Conservation (phyloP, 2,329 filamentous ascomycete genomes). For the Ophioceras dolichostomum region DNA sequence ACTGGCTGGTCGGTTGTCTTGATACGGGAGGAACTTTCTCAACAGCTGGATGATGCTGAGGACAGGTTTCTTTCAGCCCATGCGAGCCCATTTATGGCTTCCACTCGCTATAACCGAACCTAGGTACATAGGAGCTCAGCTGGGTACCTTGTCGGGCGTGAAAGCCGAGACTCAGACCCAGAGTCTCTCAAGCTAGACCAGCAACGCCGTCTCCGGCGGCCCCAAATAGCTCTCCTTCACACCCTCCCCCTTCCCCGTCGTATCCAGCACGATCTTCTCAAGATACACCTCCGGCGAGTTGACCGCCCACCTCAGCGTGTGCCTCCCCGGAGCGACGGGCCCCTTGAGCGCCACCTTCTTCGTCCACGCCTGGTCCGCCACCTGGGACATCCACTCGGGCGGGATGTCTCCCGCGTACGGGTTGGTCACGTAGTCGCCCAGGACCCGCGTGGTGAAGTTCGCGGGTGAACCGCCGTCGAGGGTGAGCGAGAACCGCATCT, state of each 20-base stretch:
- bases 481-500: slow-evolving; percentile 36
- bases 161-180: too few species aligned
- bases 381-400: slow-evolving; percentile 32
- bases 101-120: too few species aligned
- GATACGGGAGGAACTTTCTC: too few species aligned
- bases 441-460: slow-evolving; percentile 15
- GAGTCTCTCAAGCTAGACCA: not conserved
- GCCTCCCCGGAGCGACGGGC: slow-evolving; percentile 12
- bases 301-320: slow-evolving; percentile 16
- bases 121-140: too few species aligned
- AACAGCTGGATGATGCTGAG: too few species aligned
- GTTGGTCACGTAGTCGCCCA: slow-evolving; percentile 27
- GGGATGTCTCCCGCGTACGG: slow-evolving; percentile 27
- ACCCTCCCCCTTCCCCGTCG: slow-evolving; percentile 11
- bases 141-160: too few species aligned
- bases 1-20: too few species aligned
- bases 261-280: slow-evolving; percentile 23
- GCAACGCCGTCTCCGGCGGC: slow-evolving; percentile 15
- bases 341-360: slow-evolving; percentile 17
- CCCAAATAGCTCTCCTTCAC: slow-evolving; percentile 21
- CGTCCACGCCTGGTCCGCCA: slow-evolving; percentile 36
- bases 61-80: too few species aligned
- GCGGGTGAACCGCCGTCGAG: slow-evolving; percentile 21
- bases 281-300: slow-evolving; percentile 21
- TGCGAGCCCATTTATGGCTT: too few species aligned